Evolutionary conservation across 805 yeast species (phyloP), one percentile per base, ranked within the genome.

Genomic region (Zygosaccharomyces rouxii): DNA sequence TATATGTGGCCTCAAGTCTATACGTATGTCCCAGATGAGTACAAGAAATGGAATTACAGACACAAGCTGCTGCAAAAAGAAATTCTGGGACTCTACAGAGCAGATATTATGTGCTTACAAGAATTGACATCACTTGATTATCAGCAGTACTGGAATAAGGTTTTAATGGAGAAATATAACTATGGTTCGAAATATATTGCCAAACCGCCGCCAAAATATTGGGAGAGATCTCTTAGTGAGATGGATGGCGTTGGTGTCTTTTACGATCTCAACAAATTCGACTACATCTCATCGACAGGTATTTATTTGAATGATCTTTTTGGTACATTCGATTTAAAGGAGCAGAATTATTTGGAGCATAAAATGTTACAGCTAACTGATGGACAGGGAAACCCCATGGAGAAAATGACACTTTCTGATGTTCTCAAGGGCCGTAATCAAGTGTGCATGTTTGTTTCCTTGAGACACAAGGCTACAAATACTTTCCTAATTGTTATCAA

Each of bases 191-290:
- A 69, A 9, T 80, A 73, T 55, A 71, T 74, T 19, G 68, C 72
- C 38, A 81, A 81, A 59, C 72, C 75, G 4, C 71, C 70, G 14
- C 83, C 86, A 0, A 54, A 50, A 2, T 80, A 80, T 56, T 81
- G 86, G 86, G 64, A 67, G 14, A 67, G 68, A 42, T 67, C 71
- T 3, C 54, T 64, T 3, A 72, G 72, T 38, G 71, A 70, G 55
- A 73, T 81, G 72, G 86, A 81, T 60, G 86, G 86, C 7, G 83
- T 80, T 7, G 76, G 81, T 0, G 69, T 81, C 3, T 79, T 79
- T 55, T 74, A 74, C 47, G 78, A 80, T 51, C 54, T 58, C n/a
- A 61, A 67, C 14, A 73, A 75, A 53, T 80, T 81, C 50, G 75
- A 76, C 22, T 61, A 60, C 35, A 44, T 71, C 2, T 67, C 69